These are phyloP conservation scores for Calocybe cyanea DNA, from an alignment of 768 basidiomycete genomes.

Conservation along the genomic window DNA sequence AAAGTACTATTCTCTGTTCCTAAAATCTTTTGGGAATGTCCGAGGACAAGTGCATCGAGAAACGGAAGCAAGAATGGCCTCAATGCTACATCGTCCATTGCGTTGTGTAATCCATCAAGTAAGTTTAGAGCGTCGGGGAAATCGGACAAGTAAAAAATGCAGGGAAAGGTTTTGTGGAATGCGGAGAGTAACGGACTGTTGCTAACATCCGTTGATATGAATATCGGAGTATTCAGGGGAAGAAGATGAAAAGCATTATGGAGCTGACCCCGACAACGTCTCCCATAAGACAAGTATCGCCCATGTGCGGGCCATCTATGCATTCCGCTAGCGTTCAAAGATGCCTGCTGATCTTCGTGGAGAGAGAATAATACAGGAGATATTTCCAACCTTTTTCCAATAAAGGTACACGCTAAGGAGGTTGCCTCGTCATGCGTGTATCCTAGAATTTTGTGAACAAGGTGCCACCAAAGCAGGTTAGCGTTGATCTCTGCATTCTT, in stretches of 20 bases:
- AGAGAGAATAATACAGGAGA: neutral
- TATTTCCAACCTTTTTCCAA: neutral
- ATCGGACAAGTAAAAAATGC: slow-evolving; percentile 54
- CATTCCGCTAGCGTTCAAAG: no score
- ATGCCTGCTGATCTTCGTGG: neutral
- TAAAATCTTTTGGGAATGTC: slow-evolving; percentile 51
- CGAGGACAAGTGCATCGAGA: slow-evolving; percentile 68
- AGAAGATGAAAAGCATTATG: slow-evolving; percentile 28
- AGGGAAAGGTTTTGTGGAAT: slow-evolving; percentile 58
- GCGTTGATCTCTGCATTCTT: slow-evolving; percentile 36
- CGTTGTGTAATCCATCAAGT: slow-evolving; percentile 36
- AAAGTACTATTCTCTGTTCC: slow-evolving; percentile 79
- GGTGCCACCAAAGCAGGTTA: slow-evolving; percentile 50
- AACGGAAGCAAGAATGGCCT: slow-evolving; percentile 52
- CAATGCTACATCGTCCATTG: slow-evolving; percentile 46
- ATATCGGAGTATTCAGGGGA: slow-evolving; percentile 55
- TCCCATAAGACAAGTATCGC: no score
- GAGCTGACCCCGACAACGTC: slow-evolving; percentile 35
- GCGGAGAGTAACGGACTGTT: slow-evolving; percentile 38
- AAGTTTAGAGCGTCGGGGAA: slow-evolving; percentile 31
- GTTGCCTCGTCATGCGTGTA: slow-evolving; percentile 32
- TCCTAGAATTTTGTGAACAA: slow-evolving; percentile 47
- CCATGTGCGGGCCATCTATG: no score
- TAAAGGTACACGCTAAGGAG: slow-evolving; percentile 22
- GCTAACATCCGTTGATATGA: slow-evolving; percentile 59